phyloP scores from a whole-genome alignment of 805 yeast genomes.

The Metschnikowia koreensis region DNA sequence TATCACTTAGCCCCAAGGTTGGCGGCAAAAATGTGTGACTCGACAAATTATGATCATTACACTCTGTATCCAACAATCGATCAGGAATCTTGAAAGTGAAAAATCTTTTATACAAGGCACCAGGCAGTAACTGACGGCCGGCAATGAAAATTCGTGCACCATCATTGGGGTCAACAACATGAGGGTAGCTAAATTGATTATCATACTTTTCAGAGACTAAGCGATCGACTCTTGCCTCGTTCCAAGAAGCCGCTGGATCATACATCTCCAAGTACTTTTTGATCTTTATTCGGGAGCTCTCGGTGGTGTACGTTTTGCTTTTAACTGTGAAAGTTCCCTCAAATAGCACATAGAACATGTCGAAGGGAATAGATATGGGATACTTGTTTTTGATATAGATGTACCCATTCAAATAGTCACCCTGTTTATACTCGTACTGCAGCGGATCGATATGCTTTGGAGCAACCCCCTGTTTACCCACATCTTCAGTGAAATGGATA shows the following conservation, averaged over 20 bases:
- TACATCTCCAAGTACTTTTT: constrained; percentile 37
- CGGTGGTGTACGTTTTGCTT: constrained; percentile 1
- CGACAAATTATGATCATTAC: constrained; percentile 30
- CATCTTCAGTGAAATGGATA: constrained; percentile 34
- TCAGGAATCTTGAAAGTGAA: constrained; percentile 43
- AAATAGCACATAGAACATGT: constrained; percentile 57
- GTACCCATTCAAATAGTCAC: constrained; percentile 65
- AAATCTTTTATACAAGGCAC: constrained; percentile 32
- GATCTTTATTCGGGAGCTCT: constrained; percentile 21
- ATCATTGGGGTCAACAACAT: constrained; percentile 28
- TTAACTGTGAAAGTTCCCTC: constrained; percentile 47
- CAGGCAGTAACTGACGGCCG: constrained; percentile 21
- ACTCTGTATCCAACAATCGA: constrained; percentile 36
- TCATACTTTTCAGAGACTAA: constrained; percentile 26
- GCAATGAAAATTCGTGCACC: constrained; percentile 22
- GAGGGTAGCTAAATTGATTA: constrained; percentile 16
- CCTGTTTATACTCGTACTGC: constrained; percentile 55
- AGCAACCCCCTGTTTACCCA: constrained; percentile 26
- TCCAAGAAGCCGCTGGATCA: constrained; percentile 50
- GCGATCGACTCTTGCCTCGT: constrained; percentile 34
- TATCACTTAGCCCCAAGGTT: constrained; percentile 28
- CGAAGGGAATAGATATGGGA: constrained; percentile 48
- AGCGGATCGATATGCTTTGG: constrained; percentile 31
- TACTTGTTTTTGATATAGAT: constrained; percentile 40
- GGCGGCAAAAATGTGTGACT: constrained; percentile 39